A percentile compares a stretch with the other conserved stretches of the same genome.
Evolutionary conservation across 331 rosid species (phyloP).

Genomic region (Telfairia occidentalis): DNA sequence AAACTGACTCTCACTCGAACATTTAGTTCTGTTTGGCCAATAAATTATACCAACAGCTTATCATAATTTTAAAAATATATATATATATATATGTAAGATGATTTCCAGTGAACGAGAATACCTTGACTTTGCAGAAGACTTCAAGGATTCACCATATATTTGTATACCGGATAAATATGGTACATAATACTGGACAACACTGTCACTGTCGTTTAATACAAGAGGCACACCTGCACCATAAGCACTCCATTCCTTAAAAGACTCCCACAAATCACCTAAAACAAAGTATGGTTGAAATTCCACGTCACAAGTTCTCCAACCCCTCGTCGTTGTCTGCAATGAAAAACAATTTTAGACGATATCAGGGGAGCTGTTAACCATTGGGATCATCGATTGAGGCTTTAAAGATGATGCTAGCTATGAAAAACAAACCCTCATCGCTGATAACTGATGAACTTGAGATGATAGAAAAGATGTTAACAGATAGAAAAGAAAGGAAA

Average conservation of each 20-base stretch:
- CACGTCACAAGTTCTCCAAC: constrained; percentile 28
- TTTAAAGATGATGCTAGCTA: not conserved
- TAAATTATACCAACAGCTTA: not conserved
- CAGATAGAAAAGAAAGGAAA: not conserved
- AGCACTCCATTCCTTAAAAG: constrained; percentile 87
- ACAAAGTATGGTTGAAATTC: constrained; percentile 63
- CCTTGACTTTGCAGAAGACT: constrained; percentile 45
- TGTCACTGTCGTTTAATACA: constrained; percentile 50
- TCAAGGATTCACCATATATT: constrained; percentile 37
- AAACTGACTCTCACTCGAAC: not conserved
- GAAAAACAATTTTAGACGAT: not conserved
- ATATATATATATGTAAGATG: not conserved
- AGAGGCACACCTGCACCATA: constrained; percentile 92
- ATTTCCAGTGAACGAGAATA: constrained; percentile 15
- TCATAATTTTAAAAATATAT: not conserved
- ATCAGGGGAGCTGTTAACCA: not conserved
- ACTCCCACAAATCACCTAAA: constrained; percentile 76
- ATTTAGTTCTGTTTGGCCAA: not conserved
- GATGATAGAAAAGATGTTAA: not conserved
- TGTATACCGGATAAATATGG: constrained; percentile 83
- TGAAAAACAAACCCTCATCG: not conserved
- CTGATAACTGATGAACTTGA: not conserved
- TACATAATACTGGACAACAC: constrained; percentile 73
- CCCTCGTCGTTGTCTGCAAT: constrained; percentile 51
- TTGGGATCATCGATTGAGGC: not conserved